These are phyloP conservation scores for Cryptococcus amylolentus DNA, from an alignment of 1,284 basidiomycete species.

Conservation along the genomic window DNA sequence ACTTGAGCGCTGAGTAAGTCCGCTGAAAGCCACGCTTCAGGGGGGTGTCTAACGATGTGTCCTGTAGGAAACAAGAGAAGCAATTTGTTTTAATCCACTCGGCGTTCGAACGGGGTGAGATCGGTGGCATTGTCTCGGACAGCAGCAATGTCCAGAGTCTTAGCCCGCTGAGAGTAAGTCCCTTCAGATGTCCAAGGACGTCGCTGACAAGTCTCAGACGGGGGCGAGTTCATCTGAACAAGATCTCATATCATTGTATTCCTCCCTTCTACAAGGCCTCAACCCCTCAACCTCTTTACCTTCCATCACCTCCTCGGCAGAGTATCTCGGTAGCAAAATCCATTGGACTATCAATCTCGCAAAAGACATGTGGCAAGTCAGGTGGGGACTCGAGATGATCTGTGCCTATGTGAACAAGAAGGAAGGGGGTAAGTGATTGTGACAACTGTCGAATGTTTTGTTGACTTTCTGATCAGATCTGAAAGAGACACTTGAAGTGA, in stretches of 20 bases:
- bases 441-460: neutral
- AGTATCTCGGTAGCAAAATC: constrained; percentile 58
- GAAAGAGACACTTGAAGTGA: constrained; percentile 51
- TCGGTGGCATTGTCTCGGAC: constrained; percentile 57
- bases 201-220: constrained; percentile 44
- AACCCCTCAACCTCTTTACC: constrained; percentile 39
- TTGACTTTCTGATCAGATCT: constrained; percentile 51
- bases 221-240: constrained; percentile 56
- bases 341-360: constrained; percentile 59
- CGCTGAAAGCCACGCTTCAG: neutral
- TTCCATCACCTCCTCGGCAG: constrained; percentile 26
- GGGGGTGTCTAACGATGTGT: constrained; percentile 11
- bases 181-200: constrained; percentile 27
- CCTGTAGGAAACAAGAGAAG: constrained; percentile 54
- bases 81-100: constrained; percentile 57
- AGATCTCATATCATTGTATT: constrained; percentile 64
- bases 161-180: constrained; percentile 44
- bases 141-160: constrained; percentile 43
- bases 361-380: constrained; percentile 59
- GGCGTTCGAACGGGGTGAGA: constrained; percentile 61
- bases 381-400: constrained; percentile 61
- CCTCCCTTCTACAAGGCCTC: constrained; percentile 62
- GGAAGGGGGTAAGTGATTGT: constrained; percentile 55
- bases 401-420: constrained; percentile 73
- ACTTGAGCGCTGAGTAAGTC: constrained; percentile 62